Percentiles rank a stretch among this genome's conserved stretches.
phyloP scores from a whole-genome alignment of 2,329 filamentous ascomycete species.

The Fusarium sp. region DNA sequence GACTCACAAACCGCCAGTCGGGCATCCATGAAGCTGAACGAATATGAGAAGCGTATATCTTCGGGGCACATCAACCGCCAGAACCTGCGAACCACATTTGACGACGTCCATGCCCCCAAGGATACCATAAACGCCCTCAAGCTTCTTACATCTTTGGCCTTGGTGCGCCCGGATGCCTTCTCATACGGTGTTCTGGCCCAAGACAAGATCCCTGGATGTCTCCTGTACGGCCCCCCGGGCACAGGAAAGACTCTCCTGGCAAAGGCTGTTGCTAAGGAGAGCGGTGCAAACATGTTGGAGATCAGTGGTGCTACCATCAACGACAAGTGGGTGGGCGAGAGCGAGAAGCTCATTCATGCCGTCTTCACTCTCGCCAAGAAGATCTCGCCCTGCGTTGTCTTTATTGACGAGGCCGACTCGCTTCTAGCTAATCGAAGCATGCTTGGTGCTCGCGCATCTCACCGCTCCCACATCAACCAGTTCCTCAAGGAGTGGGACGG shows the following conservation, averaged over 20 bases:
- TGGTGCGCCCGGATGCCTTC: slow-evolving; percentile 93
- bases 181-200: slow-evolving; percentile 91
- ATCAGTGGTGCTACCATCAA: slow-evolving; percentile 92
- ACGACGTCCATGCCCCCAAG: slow-evolving; percentile 82
- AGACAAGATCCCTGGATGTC: slow-evolving; percentile 89
- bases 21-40: slow-evolving; percentile 64
- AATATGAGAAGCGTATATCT: slow-evolving; percentile 85
- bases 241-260: slow-evolving; percentile 78
- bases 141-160: slow-evolving; percentile 86
- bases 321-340: slow-evolving; percentile 95
- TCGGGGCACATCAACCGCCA: slow-evolving; percentile 83
- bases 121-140: slow-evolving; percentile 90
- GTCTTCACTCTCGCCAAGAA: slow-evolving; percentile 93
- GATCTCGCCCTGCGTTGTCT: slow-evolving; percentile 90
- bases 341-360: slow-evolving; percentile 94
- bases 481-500: slow-evolving; percentile 98
- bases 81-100: slow-evolving; percentile 87
- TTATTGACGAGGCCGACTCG: slow-evolving; percentile 96
- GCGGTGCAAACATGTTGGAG: slow-evolving; percentile 80
- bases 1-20: slow-evolving; percentile 43
- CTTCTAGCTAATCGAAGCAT: slow-evolving; percentile 83
- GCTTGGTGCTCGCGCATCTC: slow-evolving; percentile 72
- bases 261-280: slow-evolving; percentile 75
- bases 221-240: slow-evolving; percentile 89
- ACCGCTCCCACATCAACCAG: slow-evolving; percentile 94